phyloP scores from a whole-genome alignment of 768 basidiomycete genomes.

The Coprinopsis sp. region DNA sequence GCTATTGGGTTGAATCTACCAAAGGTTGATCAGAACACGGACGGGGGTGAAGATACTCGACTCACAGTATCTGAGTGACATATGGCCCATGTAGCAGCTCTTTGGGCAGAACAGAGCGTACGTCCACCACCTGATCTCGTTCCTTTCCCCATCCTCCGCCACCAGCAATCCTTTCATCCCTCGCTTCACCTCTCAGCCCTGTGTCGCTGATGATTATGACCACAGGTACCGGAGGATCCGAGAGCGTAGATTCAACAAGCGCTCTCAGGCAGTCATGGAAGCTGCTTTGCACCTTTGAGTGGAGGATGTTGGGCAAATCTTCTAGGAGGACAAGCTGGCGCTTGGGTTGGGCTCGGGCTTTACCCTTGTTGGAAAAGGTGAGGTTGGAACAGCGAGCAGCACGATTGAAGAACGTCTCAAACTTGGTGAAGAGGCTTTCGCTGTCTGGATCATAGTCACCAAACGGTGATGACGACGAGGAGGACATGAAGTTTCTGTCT shows the following conservation, averaged over 20 bases:
- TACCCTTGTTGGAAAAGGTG: constrained; percentile 27
- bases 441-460: constrained; percentile 25
- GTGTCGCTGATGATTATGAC: constrained; percentile 83
- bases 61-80: constrained; percentile 77
- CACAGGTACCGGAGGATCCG: constrained; percentile 51
- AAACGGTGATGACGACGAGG: too few relatives aligned
- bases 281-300: constrained; percentile 56
- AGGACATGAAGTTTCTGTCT: background rate
- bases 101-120: constrained; percentile 66
- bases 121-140: constrained; percentile 43
- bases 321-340: constrained; percentile 76
- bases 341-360: constrained; percentile 17
- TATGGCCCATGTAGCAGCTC: constrained; percentile 67
- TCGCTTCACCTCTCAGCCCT: constrained; percentile 68
- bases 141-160: constrained; percentile 45
- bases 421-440: constrained; percentile 59
- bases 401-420: constrained; percentile 69
- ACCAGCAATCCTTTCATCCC: constrained; percentile 39
- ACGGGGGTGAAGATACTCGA: constrained; percentile 10
- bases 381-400: constrained; percentile 58
- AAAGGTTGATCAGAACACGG: background rate
- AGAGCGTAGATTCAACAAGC: constrained; percentile 39
- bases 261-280: constrained; percentile 70
- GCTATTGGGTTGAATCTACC: constrained; percentile 90
- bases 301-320: constrained; percentile 88